Conservation (phyloP, 2,329 filamentous ascomycete genomes). For the Pseudogymnoascus pannorum region DNA sequence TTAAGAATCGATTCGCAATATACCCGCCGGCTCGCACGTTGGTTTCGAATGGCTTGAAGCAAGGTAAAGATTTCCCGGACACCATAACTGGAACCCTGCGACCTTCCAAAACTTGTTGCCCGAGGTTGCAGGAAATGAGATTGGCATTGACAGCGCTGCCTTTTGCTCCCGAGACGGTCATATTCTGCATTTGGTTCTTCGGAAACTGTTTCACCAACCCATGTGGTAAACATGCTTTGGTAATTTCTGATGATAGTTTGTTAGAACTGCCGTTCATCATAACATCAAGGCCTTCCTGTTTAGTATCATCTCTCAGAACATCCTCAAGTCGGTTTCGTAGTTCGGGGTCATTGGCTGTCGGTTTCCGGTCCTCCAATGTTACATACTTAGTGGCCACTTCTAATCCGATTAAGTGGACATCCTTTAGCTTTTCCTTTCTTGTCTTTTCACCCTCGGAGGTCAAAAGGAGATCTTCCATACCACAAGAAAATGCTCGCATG, state of each 20-base stretch:
- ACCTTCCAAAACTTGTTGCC: conserved; percentile 93
- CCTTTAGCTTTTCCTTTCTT: conserved; percentile 60
- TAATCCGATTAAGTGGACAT: conserved; percentile 63
- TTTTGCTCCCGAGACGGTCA: conserved; percentile 96
- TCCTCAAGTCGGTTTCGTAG: conserved; percentile 76
- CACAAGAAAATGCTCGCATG: conserved; percentile 93
- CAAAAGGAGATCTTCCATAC: conserved; percentile 89
- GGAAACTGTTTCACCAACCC: conserved; percentile 89
- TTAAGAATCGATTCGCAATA: conserved; percentile 93
- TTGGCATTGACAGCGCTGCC: conserved; percentile 90
- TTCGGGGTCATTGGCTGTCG: conserved; percentile 58
- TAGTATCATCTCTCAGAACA: conserved; percentile 81
- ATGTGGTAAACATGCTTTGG: conserved; percentile 67
- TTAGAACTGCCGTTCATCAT: conserved; percentile 68
- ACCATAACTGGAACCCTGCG: conserved; percentile 95
- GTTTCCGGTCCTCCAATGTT: conserved; percentile 60
- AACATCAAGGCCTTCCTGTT: conserved; percentile 84
- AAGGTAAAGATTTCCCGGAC: conserved; percentile 90
- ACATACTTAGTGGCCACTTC: conserved; percentile 84
- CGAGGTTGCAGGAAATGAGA: conserved; percentile 93
- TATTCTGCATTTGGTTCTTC: conserved; percentile 96
- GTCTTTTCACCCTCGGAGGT: conserved; percentile 69
- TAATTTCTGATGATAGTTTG: conserved; percentile 70
- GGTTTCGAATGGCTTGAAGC: conserved; percentile 88
- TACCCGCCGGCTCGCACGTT: conserved; percentile 86